A percentile compares a stretch with the other conserved stretches of the same genome.
phyloP scores from a whole-genome alignment of 2,329 filamentous ascomycete genomes.

The Pezicula carpinea region DNA sequence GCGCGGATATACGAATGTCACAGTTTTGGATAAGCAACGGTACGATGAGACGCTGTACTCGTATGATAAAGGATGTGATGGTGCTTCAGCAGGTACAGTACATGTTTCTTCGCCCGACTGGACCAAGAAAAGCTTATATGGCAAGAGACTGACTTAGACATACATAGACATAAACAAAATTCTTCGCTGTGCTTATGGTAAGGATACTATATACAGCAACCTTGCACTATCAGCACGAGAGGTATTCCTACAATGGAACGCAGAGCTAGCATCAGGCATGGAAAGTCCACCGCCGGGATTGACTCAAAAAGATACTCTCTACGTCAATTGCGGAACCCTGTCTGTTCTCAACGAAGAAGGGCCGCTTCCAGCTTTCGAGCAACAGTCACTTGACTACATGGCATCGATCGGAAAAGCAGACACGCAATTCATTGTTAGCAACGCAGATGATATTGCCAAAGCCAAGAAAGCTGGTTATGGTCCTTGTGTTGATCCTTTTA shows the following conservation, averaged over 20 bases:
- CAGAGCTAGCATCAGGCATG: not conserved
- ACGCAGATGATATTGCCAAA: not conserved
- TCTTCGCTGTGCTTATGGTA: slow-evolving; percentile 37
- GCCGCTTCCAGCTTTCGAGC: not conserved
- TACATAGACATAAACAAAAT: slow-evolving; percentile 38
- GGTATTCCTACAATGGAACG: slow-evolving; percentile 6
- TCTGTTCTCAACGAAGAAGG: not conserved
- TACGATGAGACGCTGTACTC: slow-evolving; percentile 31
- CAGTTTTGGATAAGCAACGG: slow-evolving; percentile 41
- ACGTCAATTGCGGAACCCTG: slow-evolving; percentile 4
- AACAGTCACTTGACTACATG: not conserved
- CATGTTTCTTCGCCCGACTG: no score
- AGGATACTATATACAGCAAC: slow-evolving; percentile 18
- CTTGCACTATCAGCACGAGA: not conserved
- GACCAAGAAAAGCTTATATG: not conserved
- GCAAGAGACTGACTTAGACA: not conserved
- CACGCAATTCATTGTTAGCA: not conserved
- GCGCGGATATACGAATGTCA: slow-evolving; percentile 39
- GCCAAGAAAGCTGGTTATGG: slow-evolving; percentile 1
- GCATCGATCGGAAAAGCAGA: not conserved
- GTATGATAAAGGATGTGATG: slow-evolving; percentile 36
- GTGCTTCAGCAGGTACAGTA: slow-evolving; percentile 32
- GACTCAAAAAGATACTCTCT: slow-evolving; percentile 1
- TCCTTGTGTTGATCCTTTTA: slow-evolving; percentile 1
- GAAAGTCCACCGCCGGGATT: slow-evolving; percentile 2